phyloP scores from a whole-genome alignment of 2,329 filamentous ascomycete species.

The Trichoderma atroviride region DNA sequence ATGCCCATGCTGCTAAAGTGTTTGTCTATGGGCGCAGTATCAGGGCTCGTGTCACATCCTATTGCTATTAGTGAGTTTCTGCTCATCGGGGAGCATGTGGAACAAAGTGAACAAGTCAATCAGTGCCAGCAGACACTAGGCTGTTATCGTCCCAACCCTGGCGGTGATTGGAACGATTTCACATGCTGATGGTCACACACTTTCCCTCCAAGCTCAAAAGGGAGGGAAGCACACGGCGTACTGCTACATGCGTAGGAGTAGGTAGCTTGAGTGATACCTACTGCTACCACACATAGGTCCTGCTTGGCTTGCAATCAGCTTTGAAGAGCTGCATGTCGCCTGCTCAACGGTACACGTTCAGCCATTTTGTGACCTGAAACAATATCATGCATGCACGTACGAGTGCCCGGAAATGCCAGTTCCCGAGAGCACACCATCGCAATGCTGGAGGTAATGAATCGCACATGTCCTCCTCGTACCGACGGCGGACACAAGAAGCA shows the following conservation, averaged over 20 bases:
- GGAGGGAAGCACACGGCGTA: not conserved
- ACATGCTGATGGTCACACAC: not conserved
- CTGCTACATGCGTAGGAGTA: not conserved
- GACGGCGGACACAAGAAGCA: not conserved
- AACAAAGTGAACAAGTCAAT: not conserved
- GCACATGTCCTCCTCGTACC: not conserved
- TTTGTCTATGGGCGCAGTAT: not conserved
- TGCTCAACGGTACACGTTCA: slow-evolving; percentile 4
- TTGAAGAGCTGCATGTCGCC: not conserved
- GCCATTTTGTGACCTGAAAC: slow-evolving; percentile 1
- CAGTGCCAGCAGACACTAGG: not conserved
- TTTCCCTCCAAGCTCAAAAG: not conserved
- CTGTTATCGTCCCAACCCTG: not conserved
- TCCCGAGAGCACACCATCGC: slow-evolving; percentile 1
- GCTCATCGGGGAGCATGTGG: not conserved
- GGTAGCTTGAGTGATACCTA: not conserved
- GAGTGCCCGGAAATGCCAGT: not conserved
- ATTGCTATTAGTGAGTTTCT: not conserved
- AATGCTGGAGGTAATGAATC: not conserved
- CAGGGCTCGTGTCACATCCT: not conserved
- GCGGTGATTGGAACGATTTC: not conserved
- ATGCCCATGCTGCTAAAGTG: not conserved
- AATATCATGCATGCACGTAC: slow-evolving; percentile 19
- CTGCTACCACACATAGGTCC: not conserved
- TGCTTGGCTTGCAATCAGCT: not conserved